Evolutionary conservation across 768 basidiomycete genomes (phyloP).

Genomic region (Phanerochaete carnosa): DNA sequence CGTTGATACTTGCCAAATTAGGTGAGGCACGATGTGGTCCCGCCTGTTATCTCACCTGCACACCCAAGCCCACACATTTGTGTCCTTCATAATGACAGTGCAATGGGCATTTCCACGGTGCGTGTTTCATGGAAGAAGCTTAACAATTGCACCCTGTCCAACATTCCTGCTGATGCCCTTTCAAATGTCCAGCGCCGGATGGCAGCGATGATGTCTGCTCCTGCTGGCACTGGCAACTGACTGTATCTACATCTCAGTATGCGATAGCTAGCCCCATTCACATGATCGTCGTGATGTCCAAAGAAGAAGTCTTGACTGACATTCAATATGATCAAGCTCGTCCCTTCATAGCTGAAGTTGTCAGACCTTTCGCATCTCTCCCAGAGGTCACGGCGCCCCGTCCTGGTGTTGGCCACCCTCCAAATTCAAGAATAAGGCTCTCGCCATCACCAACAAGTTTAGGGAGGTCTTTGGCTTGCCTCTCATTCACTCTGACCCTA

Average conservation of each 20-base stretch:
- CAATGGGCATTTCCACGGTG: too few relatives aligned
- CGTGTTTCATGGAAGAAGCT: too few relatives aligned
- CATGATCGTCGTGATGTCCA: constrained; percentile 35
- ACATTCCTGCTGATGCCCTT: constrained; percentile 36
- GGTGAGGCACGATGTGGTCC: too few relatives aligned
- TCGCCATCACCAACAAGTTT: constrained; percentile 10
- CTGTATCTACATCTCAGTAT: constrained; percentile 5
- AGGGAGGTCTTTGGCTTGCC: constrained; percentile 12
- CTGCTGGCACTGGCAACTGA: neutral
- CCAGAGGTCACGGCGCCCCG: neutral
- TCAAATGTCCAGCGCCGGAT: constrained; percentile 24
- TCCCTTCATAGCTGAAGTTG: constrained; percentile 22
- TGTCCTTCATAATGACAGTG: too few relatives aligned
- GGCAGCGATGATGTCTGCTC: neutral
- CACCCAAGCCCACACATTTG: too few relatives aligned
- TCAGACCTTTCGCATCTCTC: constrained; percentile 13
- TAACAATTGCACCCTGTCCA: too few relatives aligned
- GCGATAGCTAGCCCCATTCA: constrained; percentile 40
- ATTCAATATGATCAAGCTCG: constrained; percentile 38
- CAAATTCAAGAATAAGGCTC: constrained; percentile 9
- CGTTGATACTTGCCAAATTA: too few relatives aligned
- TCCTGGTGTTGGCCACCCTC: constrained; percentile 3
- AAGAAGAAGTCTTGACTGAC: constrained; percentile 28
- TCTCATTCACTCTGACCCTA: neutral
- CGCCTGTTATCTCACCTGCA: too few relatives aligned